Percentiles rank a stretch among this genome's conserved stretches.
Evolutionary conservation across 495 filamentous ascomycete genomes (phyloP).

Genomic region (Aspergillus bridgeri): DNA sequence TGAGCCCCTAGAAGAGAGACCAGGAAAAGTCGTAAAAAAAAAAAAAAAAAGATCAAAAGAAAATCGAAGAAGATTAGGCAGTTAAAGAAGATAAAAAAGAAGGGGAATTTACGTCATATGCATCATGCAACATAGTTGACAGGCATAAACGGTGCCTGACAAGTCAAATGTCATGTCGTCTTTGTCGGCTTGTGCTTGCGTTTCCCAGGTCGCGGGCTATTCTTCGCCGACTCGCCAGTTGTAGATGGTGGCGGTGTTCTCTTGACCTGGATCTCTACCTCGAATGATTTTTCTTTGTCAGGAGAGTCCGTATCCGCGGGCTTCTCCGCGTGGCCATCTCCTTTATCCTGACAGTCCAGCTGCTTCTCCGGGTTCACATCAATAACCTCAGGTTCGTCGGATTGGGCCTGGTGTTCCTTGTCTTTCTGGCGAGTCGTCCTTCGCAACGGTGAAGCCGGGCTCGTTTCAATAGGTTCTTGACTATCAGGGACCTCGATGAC

Average conservation of each 20-base stretch:
- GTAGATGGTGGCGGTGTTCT: neutral
- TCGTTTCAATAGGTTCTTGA: conserved; percentile 19
- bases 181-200: neutral
- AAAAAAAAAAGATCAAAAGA: neutral
- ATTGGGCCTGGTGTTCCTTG: neutral
- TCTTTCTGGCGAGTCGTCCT: neutral
- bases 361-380: neutral
- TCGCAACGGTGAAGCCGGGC: neutral
- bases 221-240: neutral
- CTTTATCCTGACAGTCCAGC: neutral
- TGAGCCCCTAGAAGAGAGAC: neutral
- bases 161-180: neutral
- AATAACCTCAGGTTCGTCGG: neutral
- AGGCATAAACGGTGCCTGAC: neutral
- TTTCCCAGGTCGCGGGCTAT: conserved; percentile 7
- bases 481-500: conserved; percentile 35
- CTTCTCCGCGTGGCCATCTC: neutral
- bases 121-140: neutral
- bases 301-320: neutral
- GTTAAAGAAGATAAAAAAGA: too few relatives aligned
- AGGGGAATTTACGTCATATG: too few relatives aligned
- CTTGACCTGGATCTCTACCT: neutral
- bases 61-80: neutral
- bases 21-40: neutral
- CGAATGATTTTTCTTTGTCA: neutral